A percentile compares a stretch with the other conserved stretches of the same genome.
Conservation (phyloP, 2,329 filamentous ascomycete genomes). For the Lecanicillium sp. region DNA sequence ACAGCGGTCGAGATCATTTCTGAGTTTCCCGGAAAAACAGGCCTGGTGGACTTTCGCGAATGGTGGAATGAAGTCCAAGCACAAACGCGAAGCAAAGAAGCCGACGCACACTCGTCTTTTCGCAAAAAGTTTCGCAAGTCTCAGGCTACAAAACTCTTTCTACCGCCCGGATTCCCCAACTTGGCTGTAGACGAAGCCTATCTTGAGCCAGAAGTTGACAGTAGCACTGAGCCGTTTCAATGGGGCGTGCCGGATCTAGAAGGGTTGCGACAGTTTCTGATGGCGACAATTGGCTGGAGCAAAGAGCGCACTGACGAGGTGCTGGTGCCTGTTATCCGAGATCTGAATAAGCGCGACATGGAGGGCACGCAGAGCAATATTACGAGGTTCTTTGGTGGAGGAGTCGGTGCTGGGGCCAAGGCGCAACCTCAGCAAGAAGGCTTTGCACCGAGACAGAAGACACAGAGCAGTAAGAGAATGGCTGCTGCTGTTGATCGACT, state of each 20-base stretch:
- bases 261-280: conserved; percentile 73
- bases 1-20: conserved; percentile 90
- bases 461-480: conserved; percentile 64
- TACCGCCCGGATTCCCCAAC: conserved; percentile 74
- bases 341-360: conserved; percentile 82
- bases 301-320: conserved; percentile 92
- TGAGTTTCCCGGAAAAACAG: conserved; percentile 61
- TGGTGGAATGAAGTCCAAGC: conserved; percentile 82
- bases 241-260: conserved; percentile 95
- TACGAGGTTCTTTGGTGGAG: conserved; percentile 79
- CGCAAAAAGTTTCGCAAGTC: conserved; percentile 77
- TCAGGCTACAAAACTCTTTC: conserved; percentile 76
- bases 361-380: conserved; percentile 97
- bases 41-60: conserved; percentile 67
- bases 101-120: conserved; percentile 54
- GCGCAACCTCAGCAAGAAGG: conserved; percentile 29
- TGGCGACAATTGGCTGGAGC: conserved; percentile 87
- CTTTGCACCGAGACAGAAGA: conserved; percentile 61
- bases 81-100: conserved; percentile 53
- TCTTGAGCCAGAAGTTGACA: conserved; percentile 76
- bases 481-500: conserved; percentile 63
- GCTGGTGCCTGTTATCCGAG: conserved; percentile 85
- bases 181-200: conserved; percentile 75
- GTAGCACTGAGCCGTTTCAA: conserved; percentile 68
- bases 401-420: conserved; percentile 57